These are phyloP conservation scores for Ogataea thermomethanolica DNA, from an alignment of 805 yeast species.

Conservation along the genomic window DNA sequence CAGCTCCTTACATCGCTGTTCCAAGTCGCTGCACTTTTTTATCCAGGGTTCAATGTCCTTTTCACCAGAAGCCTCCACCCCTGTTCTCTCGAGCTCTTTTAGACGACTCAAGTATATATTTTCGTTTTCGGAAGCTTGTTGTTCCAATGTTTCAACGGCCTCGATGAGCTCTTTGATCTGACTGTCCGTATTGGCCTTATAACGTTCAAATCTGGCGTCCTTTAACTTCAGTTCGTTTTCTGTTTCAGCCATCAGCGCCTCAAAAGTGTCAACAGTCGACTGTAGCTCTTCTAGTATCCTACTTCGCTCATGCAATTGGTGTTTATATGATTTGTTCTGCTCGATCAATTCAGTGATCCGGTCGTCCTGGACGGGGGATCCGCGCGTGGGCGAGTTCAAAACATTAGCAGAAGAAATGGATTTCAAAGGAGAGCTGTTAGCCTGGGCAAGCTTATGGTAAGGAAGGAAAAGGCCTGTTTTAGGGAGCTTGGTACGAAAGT, in stretches of 20 bases:
- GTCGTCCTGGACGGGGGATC: slow-evolving; percentile 4
- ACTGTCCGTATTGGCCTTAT: slow-evolving; percentile 44
- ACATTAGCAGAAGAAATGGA: slow-evolving; percentile 10
- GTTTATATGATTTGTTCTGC: slow-evolving; percentile 21
- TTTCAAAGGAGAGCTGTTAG: slow-evolving; percentile 19
- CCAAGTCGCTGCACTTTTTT: not conserved
- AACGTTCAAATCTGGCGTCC: slow-evolving; percentile 46
- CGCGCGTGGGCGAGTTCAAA: slow-evolving; percentile 10
- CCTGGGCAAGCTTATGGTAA: slow-evolving; percentile 38
- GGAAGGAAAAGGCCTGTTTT: slow-evolving; percentile 75
- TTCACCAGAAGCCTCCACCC: not conserved
- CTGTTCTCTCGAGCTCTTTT: slow-evolving; percentile 28
- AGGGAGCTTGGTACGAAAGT: slow-evolving; percentile 62
- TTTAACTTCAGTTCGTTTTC: slow-evolving; percentile 40
- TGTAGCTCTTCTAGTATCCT: slow-evolving; percentile 47
- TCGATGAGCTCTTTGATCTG: slow-evolving; percentile 60
- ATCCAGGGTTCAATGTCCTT: not conserved
- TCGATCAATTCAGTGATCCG: slow-evolving; percentile 6
- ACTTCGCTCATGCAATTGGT: slow-evolving; percentile 40
- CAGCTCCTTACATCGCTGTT: slow-evolving; percentile 4
- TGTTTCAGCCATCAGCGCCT: slow-evolving; percentile 45
- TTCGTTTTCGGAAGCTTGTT: slow-evolving; percentile 55
- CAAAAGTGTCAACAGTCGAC: slow-evolving; percentile 45
- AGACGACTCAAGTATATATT: slow-evolving; percentile 45
- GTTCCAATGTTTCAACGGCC: slow-evolving; percentile 52